Base-by-base conservation (phyloP, 2,329 filamentous ascomycete genomes). In the Diplodia scrobiculata region DNA sequence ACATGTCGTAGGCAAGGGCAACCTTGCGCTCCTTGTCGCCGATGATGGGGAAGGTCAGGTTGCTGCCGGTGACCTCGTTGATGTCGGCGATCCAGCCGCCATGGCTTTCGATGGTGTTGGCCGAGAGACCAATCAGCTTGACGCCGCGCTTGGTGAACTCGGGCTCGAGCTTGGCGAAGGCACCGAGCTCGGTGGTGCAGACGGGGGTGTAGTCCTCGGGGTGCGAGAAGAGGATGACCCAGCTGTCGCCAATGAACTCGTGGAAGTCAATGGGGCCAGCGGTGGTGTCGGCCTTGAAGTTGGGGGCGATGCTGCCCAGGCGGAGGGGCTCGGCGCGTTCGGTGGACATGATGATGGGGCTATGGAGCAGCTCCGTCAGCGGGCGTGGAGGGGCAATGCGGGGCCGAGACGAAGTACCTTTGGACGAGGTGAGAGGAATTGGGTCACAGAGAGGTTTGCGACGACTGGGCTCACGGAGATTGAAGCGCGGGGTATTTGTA, bases 111-210 rank as follows among this genome's bases (percentile, higher is more conserved):
- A 96, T 84, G 72, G 89, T 91, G 83, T 97, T 96, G 83, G 92
- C 92, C 68, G 84, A 82, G 71, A 97, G 85, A 58, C 93, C 93
- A 73, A 97, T 94, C 81, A 97, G 88, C 86, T 97, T 96, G 74
- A 94, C 91, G 70, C 87, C 88, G 69, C 92, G 88, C 84, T 91
- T 91, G 74, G 87, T 85, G 80, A 97, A 97, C 80, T 97, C 92
- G 73, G 88, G 86, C 82, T 92, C 88, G 69, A 97, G 85, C 81
- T 93, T 95, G 72, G 92, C 91, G 74, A 97, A 96, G 68, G 92
- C 92, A 69, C 92, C 93, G 69, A 97, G 89, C 83, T 97, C 93
- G 65, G 92, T 97, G 70, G 93, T 97, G 85, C 93, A 97, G 68
- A 97, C 93, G 65, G 93, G 93, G 1, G 93, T 97, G 84, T 91